Conservation (phyloP, 1,284 basidiomycete genomes). For the Earliella scabrosa region DNA sequence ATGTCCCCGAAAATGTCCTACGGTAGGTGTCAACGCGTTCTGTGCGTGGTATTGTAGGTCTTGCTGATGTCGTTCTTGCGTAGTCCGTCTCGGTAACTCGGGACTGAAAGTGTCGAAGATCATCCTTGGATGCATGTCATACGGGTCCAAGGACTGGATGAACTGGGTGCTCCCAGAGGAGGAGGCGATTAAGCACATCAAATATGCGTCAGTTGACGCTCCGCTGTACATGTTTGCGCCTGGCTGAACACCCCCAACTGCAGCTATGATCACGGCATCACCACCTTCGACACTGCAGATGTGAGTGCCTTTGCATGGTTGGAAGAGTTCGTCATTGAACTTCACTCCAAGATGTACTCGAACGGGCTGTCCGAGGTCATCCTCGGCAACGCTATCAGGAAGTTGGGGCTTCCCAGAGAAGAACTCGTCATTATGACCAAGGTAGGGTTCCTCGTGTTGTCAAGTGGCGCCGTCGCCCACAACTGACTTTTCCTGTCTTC, state of each 20-base stretch:
- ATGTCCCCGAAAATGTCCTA: no score
- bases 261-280: constrained; percentile 46
- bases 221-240: neutral
- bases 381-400: constrained; percentile 80
- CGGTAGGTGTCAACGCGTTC: no score
- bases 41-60: no score
- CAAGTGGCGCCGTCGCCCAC: no score
- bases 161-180: constrained; percentile 40
- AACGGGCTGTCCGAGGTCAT: constrained; percentile 75
- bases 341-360: constrained; percentile 32
- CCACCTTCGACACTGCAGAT: constrained; percentile 27
- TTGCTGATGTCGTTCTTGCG: no score
- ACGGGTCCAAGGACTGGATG: constrained; percentile 41
- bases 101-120: constrained; percentile 49
- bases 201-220: constrained; percentile 38
- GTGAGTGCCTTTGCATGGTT: no score
- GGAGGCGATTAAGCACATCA: constrained; percentile 42
- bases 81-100: constrained; percentile 50
- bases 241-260: constrained; percentile 26
- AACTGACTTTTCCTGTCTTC: no score
- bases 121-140: constrained; percentile 50
- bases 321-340: no score
- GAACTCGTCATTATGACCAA: constrained; percentile 83
- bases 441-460: constrained; percentile 37
- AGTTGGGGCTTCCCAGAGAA: constrained; percentile 72